Evolutionary conservation across 2,329 filamentous ascomycete species (phyloP).

Genomic region (Albophoma yamanashiensis): DNA sequence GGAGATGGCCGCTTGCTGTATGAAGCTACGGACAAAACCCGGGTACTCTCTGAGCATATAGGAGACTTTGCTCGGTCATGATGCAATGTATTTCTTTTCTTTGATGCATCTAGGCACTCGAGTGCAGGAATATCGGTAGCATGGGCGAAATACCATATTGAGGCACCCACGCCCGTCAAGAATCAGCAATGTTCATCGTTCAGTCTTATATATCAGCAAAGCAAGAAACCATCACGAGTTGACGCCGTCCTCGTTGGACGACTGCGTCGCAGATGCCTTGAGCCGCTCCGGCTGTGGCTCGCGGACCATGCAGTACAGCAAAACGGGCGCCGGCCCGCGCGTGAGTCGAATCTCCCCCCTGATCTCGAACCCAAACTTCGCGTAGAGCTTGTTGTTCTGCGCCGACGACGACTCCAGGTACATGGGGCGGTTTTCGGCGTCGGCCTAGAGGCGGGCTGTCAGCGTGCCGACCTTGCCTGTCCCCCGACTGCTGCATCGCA

Average conservation of each 20-base stretch:
- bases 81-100: constrained; percentile 1
- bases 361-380: constrained; percentile 62
- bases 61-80: background rate
- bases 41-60: background rate
- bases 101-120: background rate
- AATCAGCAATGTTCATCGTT: background rate
- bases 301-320: constrained; percentile 72
- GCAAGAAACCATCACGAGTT: background rate
- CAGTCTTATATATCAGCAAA: background rate
- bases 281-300: constrained; percentile 42
- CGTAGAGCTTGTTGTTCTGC: constrained; percentile 61
- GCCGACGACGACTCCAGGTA: constrained; percentile 71
- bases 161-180: background rate
- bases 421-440: constrained; percentile 54
- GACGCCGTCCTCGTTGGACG: constrained; percentile 3
- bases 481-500: background rate
- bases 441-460: constrained; percentile 31
- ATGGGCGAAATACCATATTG: background rate
- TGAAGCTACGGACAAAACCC: background rate
- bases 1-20: background rate
- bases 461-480: background rate
- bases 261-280: constrained; percentile 3
- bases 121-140: background rate
- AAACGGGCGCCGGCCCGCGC: constrained; percentile 46
- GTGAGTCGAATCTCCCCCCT: constrained; percentile 52